Conservation (phyloP, 805 yeast species). For the Yamadazyma sp. region DNA sequence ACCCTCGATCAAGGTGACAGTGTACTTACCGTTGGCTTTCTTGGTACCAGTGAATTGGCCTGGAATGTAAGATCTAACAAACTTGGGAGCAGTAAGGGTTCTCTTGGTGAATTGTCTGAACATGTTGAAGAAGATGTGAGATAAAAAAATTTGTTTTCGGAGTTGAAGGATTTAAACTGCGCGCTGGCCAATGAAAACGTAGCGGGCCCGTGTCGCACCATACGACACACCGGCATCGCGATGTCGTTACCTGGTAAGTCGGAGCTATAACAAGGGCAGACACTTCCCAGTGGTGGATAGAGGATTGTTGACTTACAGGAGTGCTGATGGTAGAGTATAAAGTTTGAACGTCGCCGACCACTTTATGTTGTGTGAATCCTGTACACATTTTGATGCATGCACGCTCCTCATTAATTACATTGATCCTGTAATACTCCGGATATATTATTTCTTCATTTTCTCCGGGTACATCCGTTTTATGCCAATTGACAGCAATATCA, state of each 20-base stretch:
- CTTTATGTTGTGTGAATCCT: too few species aligned
- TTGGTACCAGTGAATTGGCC: constrained; percentile 64
- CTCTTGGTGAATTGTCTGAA: constrained; percentile 34
- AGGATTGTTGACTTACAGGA: too few species aligned
- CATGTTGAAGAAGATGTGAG: constrained; percentile 20
- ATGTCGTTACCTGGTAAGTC: neutral
- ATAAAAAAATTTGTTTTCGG: constrained; percentile 10
- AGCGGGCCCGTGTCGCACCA: constrained; percentile 7
- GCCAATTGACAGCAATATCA: too few species aligned
- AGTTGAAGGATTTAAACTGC: constrained; percentile 6
- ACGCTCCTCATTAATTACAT: too few species aligned
- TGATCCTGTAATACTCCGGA: too few species aligned
- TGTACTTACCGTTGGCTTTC: constrained; percentile 77
- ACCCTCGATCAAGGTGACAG: constrained; percentile 96
- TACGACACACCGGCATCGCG: neutral
- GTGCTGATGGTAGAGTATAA: too few species aligned
- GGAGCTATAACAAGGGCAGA: too few species aligned
- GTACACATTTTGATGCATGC: too few species aligned
- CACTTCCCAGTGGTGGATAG: too few species aligned
- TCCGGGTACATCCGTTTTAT: too few species aligned
- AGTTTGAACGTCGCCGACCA: too few species aligned
- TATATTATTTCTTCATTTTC: too few species aligned
- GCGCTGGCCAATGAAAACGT: constrained; percentile 6
- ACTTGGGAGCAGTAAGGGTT: constrained; percentile 27
- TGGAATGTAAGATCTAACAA: constrained; percentile 52